Evolutionary conservation across 495 filamentous ascomycete species (phyloP), one percentile per base, ranked within the genome.

Genomic region (Penicillium angulare): DNA sequence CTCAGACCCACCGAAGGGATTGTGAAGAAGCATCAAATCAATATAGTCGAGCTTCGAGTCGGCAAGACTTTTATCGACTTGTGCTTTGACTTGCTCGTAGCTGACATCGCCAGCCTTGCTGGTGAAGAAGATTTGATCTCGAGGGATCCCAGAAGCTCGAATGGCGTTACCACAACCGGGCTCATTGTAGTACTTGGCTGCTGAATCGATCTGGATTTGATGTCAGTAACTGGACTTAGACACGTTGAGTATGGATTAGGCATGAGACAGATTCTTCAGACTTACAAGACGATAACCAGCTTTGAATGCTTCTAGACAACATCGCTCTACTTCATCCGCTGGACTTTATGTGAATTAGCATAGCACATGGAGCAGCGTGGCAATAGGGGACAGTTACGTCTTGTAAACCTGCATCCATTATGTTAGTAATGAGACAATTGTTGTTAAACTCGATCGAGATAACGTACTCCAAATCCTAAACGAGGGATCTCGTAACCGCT

Each of bases 401-500:
- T 87, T 81, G 55, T 83, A 89, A 51, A 88, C 82, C 84, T 86
- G n/a, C 27, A 38, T 39, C 31, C 15, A 13, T 56, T 38, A n/a
- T 12, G 31, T 47, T 32, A 59, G 46, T 34, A 7, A 35, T 8
- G 4, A 16, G n/a, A 31, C 20, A 31, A 41, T 23, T 29, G 12
- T 7, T 27, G 22, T 6, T 16, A 5, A 13, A 7, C 3, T 13
- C 9, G 31, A 4, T 1, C 7, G 27, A 34, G 29, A 39, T 10
- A 2, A 32, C 80, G 54, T 76, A 85, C 83, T 24, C 84, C 86
- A 57, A 80, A 89, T 10, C 87, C 87, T 17, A 90, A 53, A 8
- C 75, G 61, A 0, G 87, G 87, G 20, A 91, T 88, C 41, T 87
- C 80, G 61, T 83, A 81, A 45, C 87, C 87, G 39, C 86, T 89